A percentile compares a stretch with the other conserved stretches of the same genome.
These are phyloP conservation scores for Parastagonospora nodorum DNA, from an alignment of 2,329 filamentous ascomycete genomes.

Conservation along the genomic window DNA sequence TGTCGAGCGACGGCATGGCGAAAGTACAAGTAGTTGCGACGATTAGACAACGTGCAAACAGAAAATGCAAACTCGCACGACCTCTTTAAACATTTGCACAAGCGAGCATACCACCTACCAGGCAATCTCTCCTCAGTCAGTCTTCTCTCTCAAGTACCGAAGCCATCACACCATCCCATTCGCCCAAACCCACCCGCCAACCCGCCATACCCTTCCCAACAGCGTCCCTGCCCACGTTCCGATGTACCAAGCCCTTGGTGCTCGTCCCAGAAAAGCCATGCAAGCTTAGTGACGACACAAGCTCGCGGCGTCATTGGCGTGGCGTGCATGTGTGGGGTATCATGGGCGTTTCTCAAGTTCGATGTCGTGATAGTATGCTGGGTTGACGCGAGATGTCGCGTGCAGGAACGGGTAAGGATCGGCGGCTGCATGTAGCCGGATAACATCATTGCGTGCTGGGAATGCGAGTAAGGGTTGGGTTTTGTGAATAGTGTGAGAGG, in stretches of 20 bases:
- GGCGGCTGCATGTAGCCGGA: neutral
- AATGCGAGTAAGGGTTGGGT: too few relatives aligned
- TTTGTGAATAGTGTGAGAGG: too few relatives aligned
- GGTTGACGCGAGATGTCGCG: constrained; percentile 20
- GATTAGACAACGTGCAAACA: neutral
- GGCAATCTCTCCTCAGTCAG: too few relatives aligned
- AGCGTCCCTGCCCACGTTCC: constrained; percentile 2
- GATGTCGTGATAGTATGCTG: constrained; percentile 30
- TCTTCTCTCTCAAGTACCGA: neutral
- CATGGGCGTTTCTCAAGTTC: constrained; percentile 4
- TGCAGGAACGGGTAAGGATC: constrained; percentile 4
- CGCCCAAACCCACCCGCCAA: neutral
- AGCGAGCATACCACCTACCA: too few relatives aligned
- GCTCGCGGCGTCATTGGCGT: constrained; percentile 21
- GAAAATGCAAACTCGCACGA: neutral
- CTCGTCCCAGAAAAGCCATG: constrained; percentile 5
- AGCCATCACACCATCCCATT: neutral
- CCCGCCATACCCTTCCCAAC: constrained; percentile 1
- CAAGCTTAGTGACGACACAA: constrained; percentile 17
- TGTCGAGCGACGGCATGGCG: constrained; percentile 7
- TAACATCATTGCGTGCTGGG: neutral
- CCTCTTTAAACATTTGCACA: too few relatives aligned
- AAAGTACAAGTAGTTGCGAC: neutral
- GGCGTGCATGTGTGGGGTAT: constrained; percentile 9
- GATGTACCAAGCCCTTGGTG: constrained; percentile 9